A percentile compares a stretch with the other conserved stretches of the same genome.
Conservation (phyloP, 2,329 filamentous ascomycete species). For the Colletotrichum salicis region DNA sequence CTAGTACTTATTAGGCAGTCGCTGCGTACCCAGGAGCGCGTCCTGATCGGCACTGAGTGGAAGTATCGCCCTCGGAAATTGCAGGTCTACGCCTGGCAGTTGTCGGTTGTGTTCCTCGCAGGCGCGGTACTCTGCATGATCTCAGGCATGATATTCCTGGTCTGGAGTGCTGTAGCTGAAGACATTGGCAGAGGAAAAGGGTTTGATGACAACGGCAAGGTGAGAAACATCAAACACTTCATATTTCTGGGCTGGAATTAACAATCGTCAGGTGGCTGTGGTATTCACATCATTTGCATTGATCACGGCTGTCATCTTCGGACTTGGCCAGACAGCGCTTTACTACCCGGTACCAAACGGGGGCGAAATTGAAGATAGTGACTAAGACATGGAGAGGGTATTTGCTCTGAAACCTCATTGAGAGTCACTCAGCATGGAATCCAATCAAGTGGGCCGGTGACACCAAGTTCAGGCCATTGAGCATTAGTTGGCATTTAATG, state of each 20-base stretch:
- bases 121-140: conserved; percentile 38
- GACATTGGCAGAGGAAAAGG: not conserved
- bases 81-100: conserved; percentile 41
- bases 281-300: not conserved
- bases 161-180: conserved; percentile 35
- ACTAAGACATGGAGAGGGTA: not conserved
- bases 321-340: not conserved
- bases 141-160: conserved; percentile 36
- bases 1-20: conserved; percentile 45
- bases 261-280: not conserved
- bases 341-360: conserved; percentile 1
- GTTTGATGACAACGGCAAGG: conserved; percentile 8
- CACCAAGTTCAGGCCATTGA: not conserved
- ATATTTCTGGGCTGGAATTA: not conserved
- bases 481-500: not conserved
- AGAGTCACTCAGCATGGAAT: no score
- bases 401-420: not conserved
- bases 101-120: conserved; percentile 36
- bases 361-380: not conserved
- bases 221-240: not conserved
- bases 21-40: conserved; percentile 14
- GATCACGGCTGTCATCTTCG: not conserved
- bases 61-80: conserved; percentile 24
- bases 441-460: not conserved
- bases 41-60: not conserved